phyloP scores from a whole-genome alignment of 2,329 filamentous ascomycete species.

The Cercospora sp. region DNA sequence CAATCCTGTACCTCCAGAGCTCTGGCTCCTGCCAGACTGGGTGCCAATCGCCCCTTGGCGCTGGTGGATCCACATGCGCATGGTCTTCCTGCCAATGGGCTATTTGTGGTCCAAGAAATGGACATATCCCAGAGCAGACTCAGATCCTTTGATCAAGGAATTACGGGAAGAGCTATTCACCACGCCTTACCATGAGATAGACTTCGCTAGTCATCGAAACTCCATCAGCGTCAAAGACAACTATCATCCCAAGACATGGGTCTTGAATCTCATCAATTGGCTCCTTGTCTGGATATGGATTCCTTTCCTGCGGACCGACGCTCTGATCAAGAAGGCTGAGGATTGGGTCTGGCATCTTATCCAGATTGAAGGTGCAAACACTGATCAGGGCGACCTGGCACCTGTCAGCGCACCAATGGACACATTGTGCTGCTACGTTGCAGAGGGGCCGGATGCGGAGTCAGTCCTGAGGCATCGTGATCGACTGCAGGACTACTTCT shows the following conservation, averaged over 20 bases:
- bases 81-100: constrained; percentile 91
- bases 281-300: constrained; percentile 76
- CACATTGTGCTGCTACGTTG: constrained; percentile 78
- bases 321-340: constrained; percentile 70
- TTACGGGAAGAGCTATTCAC: constrained; percentile 81
- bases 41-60: constrained; percentile 38
- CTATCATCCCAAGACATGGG: constrained; percentile 86
- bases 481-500: constrained; percentile 80
- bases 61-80: constrained; percentile 84
- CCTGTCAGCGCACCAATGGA: constrained; percentile 93
- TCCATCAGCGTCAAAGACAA: constrained; percentile 78
- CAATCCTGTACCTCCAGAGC: constrained; percentile 88
- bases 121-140: constrained; percentile 62
- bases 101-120: constrained; percentile 85
- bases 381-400: constrained; percentile 79
- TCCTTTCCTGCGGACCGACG: constrained; percentile 69
- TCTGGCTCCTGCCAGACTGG: constrained; percentile 63
- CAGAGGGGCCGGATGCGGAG: constrained; percentile 72
- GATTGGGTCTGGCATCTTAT: constrained; percentile 80
- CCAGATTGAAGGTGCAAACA: constrained; percentile 90
- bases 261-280: constrained; percentile 79
- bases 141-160: constrained; percentile 67
- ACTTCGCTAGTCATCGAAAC: constrained; percentile 77
- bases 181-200: constrained; percentile 72
- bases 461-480: constrained; percentile 77